Conservation (phyloP, 371 early-diverging fungal genomes). For the Saksenaea oblongispora region DNA sequence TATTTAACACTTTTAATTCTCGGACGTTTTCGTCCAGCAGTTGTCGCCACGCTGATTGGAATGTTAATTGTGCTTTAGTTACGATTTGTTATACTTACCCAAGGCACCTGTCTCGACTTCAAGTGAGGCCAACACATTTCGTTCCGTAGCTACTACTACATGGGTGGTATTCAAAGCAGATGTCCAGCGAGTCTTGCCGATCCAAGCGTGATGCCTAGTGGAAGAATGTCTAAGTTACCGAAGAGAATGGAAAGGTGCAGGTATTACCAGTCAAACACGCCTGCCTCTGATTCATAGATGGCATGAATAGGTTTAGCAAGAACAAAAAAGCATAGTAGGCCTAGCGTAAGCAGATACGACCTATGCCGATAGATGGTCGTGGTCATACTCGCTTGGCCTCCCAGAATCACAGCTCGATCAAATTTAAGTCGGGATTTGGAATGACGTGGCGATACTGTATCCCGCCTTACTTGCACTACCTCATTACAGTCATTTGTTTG, state of each 20-base stretch:
- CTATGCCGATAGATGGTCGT: not conserved
- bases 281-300: conserved; percentile 24
- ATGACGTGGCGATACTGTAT: not conserved
- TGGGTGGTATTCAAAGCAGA: conserved; percentile 24
- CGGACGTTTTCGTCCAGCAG: conserved; percentile 34
- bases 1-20: conserved; percentile 14
- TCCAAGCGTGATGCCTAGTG: conserved; percentile 64
- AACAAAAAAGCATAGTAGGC: conserved; percentile 1
- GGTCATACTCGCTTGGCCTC: not conserved
- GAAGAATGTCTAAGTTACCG: not conserved
- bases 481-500: no score
- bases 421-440: not conserved
- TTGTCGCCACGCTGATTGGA: conserved; percentile 53
- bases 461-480: no score
- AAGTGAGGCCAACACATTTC: conserved; percentile 64
- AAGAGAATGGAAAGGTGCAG: not conserved
- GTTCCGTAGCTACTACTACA: conserved; percentile 55
- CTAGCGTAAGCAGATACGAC: not conserved
- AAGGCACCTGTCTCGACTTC: conserved; percentile 55
- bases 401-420: not conserved
- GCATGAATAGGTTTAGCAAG: conserved; percentile 1
- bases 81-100: conserved; percentile 35
- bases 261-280: conserved; percentile 27
- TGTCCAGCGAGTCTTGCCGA: conserved; percentile 54
- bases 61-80: not conserved